Conservation (phyloP, 2,329 filamentous ascomycete species). For the Aspergillus ibericus region DNA sequence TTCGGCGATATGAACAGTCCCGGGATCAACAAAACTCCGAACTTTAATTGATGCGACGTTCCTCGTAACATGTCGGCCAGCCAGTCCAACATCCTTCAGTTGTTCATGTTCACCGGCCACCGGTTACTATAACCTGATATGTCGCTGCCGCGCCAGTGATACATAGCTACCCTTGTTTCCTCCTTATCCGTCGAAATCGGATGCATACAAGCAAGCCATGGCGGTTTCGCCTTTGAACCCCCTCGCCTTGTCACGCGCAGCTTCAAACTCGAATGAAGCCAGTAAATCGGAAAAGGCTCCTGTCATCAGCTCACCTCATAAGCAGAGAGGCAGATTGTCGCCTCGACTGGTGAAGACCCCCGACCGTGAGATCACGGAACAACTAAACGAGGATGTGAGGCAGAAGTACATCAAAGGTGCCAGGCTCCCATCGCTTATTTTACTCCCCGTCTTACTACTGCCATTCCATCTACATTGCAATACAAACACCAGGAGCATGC, state of each 20-base stretch:
- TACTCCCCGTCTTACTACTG: neutral
- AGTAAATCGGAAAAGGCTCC: slow-evolving; percentile 37
- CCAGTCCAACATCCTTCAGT: neutral
- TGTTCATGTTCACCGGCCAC: neutral
- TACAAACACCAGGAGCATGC: neutral
- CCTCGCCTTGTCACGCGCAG: slow-evolving; percentile 37
- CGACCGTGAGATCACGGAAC: slow-evolving; percentile 60
- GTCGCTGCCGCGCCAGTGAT: neutral
- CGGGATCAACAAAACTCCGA: slow-evolving; percentile 37
- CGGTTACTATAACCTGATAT: neutral
- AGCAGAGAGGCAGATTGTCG: slow-evolving; percentile 17
- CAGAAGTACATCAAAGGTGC: slow-evolving; percentile 85
- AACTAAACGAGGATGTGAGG: slow-evolving; percentile 78
- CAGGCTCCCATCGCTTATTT: slow-evolving; percentile 8
- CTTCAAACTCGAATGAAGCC: slow-evolving; percentile 33
- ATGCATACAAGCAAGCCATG: slow-evolving; percentile 28
- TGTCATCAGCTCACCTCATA: slow-evolving; percentile 28
- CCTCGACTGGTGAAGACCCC: slow-evolving; percentile 19
- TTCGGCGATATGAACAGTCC: slow-evolving; percentile 20
- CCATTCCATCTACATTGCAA: neutral
- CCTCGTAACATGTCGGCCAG: neutral
- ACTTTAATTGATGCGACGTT: neutral
- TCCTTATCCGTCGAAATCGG: neutral
- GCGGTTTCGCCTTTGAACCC: slow-evolving; percentile 46
- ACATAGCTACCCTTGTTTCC: neutral